Evolutionary conservation across 129 eudicot species (phyloP), one percentile per base, ranked within the genome.

Genomic region (Ambrosia artemisiifolia): DNA sequence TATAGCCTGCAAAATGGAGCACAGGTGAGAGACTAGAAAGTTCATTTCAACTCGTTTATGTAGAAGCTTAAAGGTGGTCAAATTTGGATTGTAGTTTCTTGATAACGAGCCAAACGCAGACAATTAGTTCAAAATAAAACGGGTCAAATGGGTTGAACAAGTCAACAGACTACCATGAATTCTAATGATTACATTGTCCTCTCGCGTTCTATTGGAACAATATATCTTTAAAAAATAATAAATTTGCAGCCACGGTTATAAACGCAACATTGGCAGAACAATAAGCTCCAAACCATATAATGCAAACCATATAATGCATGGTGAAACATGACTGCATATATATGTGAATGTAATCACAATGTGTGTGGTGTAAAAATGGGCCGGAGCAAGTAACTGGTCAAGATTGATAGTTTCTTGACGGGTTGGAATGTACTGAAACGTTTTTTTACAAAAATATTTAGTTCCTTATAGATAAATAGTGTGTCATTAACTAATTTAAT

Each of bases 1-100:
- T 75, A 95, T 95, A 73, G 99, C 96, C 99, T 95, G 74, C 71
- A 83, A 60, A 60, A 32, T 32, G 10, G 35, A 56, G 33, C 35
- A 55, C 34, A 55, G 33, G 34, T 28, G 10, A 67, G 43, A 47
- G 57, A n/a, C n/a, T n/a, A n/a, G n/a, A n/a, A 42, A 19, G 61
- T 6, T 36, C 18, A 17, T 18, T 67, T 67, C 6, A 7, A 70
- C 35, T 35, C 18, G 24, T 32, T 51, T 48, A 33, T 35, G 12
- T 48, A 16, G 13, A 32, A 14, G 4, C 40, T 48, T 32, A 3
- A n/a, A 14, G 1, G 19, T 32, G 32, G 17, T 33, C 34, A 5
- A 5, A 70, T 35, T 16, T 6, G 43, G 63, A n/a, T 49, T 50
- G 19, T 69, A 7, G 19, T n/a, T 69, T 7, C 8, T 34, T 43